Evolutionary conservation across 1,284 basidiomycete genomes (phyloP), one percentile per base, ranked within the genome.

Genomic region (Quambalaria eucalypti): DNA sequence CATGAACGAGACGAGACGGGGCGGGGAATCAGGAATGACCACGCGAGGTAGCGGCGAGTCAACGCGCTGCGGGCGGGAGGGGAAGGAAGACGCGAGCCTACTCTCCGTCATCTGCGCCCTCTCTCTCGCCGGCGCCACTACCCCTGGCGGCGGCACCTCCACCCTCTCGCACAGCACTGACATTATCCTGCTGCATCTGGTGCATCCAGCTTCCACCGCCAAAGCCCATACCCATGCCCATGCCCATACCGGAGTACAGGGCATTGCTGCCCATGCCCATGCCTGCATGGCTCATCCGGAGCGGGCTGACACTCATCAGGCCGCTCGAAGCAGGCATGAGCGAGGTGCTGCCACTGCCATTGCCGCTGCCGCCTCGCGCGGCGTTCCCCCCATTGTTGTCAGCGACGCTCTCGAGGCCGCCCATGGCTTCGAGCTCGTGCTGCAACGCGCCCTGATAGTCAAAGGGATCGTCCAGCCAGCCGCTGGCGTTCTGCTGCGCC

Each of bases 381-480:
- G 21, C 5, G 3, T 12, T 25, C 19, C 12, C 25, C 21, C 25
- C 19, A 26, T 46, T 19, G 21, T 19, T 14, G 6, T 21, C 16
- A 46, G 21, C n/a, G 25, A 21, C 42, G 14, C 21, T 26, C 42
- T 21, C 42, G 3, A 26, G 16, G 42, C 50, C 50, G 28, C 51
- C 51, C 51, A 52, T 52, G 19, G 30, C 33, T 42, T 40, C 49
- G 25, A 59, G 53, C 39, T 55, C 57, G 49, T 59, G 57, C 31
- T 47, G 30, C 28, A 59, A 33, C 21, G 29, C 50, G 44, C 57
- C 57, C 25, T 42, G 30, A 28, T 59, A 59, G 42, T 55, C 57
- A 40, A 59, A 59, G 14, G 57, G 57, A 48, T 59, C 57, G 31
- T 55, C 57, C 4, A 58, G 39, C 49, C 51, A 51, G 28, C 8